Percentiles rank a stretch among this genome's conserved stretches.
These are phyloP conservation scores for Candida pseudofarinosa DNA, from an alignment of 805 yeast genomes.

Conservation along the genomic window DNA sequence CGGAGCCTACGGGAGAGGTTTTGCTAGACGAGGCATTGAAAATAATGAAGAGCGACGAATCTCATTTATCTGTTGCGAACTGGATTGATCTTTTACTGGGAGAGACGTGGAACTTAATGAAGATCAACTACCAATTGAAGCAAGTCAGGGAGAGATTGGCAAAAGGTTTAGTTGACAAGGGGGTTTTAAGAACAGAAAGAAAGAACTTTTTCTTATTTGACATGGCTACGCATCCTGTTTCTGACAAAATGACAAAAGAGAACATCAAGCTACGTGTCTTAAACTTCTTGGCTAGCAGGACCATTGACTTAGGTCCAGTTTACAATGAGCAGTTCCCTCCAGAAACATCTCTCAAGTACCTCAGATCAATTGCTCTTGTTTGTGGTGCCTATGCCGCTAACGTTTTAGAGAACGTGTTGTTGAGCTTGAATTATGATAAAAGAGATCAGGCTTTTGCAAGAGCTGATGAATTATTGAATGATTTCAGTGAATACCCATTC, in stretches of 20 bases:
- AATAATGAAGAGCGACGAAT: constrained; percentile 81
- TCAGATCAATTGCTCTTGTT: constrained; percentile 78
- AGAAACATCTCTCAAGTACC: constrained; percentile 58
- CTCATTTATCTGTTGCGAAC: constrained; percentile 69
- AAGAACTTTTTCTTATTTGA: constrained; percentile 91
- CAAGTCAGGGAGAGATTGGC: constrained; percentile 96
- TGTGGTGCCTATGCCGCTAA: constrained; percentile 94
- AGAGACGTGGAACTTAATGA: constrained; percentile 96
- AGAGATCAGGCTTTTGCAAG: constrained; percentile 85
- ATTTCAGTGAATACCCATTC: constrained; percentile 85
- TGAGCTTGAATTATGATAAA: constrained; percentile 73
- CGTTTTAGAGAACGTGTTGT: constrained; percentile 85
- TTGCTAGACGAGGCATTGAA: constrained; percentile 89
- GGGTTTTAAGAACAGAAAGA: constrained; percentile 91
- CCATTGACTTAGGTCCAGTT: constrained; percentile 43
- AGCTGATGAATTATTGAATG: constrained; percentile 86
- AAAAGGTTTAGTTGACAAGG: constrained; percentile 95
- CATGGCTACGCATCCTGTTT: constrained; percentile 98
- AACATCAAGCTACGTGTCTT: constrained; percentile 71
- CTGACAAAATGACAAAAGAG: constrained; percentile 82
- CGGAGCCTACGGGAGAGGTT: constrained; percentile 89
- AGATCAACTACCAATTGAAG: constrained; percentile 90
- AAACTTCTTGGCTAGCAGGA: constrained; percentile 66
- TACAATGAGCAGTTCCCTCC: constrained; percentile 62
- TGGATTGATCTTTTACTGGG: constrained; percentile 95